Evolutionary conservation across 352 stramenopile genomes (phyloP).

Genomic region (Globisporangium mamillatum): DNA sequence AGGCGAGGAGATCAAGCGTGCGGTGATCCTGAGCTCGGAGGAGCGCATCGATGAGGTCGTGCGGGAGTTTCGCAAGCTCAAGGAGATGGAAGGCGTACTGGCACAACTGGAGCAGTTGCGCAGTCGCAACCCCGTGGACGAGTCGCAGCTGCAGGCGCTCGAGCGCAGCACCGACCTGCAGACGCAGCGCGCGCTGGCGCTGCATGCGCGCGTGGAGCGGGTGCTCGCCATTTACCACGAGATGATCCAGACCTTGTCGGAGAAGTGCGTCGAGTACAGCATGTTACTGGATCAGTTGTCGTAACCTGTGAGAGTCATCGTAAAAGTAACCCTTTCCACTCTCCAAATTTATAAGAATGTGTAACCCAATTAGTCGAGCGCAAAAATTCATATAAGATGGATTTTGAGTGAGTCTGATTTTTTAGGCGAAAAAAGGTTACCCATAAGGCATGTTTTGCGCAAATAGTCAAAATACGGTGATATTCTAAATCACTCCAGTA

Average conservation of each 20-base stretch:
- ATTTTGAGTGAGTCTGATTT: conserved; percentile 8
- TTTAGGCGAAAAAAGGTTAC: neutral
- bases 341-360: conserved; percentile 9
- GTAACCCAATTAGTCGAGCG: conserved; percentile 7
- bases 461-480: neutral
- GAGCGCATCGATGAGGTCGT: conserved; percentile 36
- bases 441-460: neutral
- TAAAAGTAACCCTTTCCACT: neutral
- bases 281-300: conserved; percentile 48
- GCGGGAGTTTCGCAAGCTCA: conserved; percentile 39
- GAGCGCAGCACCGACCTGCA: conserved; percentile 31
- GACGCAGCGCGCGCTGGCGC: conserved; percentile 38
- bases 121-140: conserved; percentile 18
- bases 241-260: conserved; percentile 66
- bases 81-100: conserved; percentile 47
- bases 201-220: conserved; percentile 51
- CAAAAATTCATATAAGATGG: neutral
- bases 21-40: conserved; percentile 55
- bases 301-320: too few relatives aligned
- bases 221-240: conserved; percentile 59
- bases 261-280: conserved; percentile 71
- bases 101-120: conserved; percentile 37
- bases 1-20: conserved; percentile 56
- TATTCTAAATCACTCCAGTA: too few relatives aligned
- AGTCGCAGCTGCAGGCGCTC: conserved; percentile 26